These are phyloP conservation scores for Wickerhamomyces bisporus DNA, from an alignment of 805 yeast species.

Conservation along the genomic window DNA sequence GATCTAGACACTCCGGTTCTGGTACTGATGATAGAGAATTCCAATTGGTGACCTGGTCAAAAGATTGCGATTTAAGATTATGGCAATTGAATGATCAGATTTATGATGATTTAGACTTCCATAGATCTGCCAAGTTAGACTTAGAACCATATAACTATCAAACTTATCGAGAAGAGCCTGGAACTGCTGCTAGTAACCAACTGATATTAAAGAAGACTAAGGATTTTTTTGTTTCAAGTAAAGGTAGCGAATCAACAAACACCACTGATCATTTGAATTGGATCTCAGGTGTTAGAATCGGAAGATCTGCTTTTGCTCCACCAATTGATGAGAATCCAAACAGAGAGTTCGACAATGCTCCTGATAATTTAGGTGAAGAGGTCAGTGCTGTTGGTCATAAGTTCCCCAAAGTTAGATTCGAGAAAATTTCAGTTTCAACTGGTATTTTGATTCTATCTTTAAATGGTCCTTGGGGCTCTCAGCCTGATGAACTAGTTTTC, in stretches of 20 bases:
- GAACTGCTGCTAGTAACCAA: constrained; percentile 22
- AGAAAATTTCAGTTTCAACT: constrained; percentile 80
- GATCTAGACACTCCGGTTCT: constrained; percentile 50
- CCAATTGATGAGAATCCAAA: constrained; percentile 27
- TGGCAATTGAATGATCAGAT: constrained; percentile 63
- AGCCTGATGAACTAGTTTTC: constrained; percentile 45
- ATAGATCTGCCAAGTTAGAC: constrained; percentile 31
- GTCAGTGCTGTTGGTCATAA: constrained; percentile 83
- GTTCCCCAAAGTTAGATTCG: constrained; percentile 83
- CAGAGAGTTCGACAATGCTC: constrained; percentile 32
- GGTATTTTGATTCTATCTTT: constrained; percentile 76
- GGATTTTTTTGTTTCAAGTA: constrained; percentile 35
- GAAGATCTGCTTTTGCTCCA: constrained; percentile 24
- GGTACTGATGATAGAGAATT: constrained; percentile 68
- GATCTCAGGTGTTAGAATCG: constrained; percentile 86
- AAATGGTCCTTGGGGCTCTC: constrained; percentile 67
- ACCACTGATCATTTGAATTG: constrained; percentile 73
- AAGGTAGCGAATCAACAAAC: constrained; percentile 32
- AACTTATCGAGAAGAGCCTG: constrained; percentile 52
- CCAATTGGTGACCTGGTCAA: constrained; percentile 92
- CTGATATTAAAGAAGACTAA: constrained; percentile 31
- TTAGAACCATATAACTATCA: constrained; percentile 36
- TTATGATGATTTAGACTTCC: constrained; percentile 42
- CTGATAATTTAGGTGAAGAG: constrained; percentile 83
- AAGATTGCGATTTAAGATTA: constrained; percentile 75